phyloP scores from a whole-genome alignment of 148 eudicot species.

The Cornus controversa region DNA sequence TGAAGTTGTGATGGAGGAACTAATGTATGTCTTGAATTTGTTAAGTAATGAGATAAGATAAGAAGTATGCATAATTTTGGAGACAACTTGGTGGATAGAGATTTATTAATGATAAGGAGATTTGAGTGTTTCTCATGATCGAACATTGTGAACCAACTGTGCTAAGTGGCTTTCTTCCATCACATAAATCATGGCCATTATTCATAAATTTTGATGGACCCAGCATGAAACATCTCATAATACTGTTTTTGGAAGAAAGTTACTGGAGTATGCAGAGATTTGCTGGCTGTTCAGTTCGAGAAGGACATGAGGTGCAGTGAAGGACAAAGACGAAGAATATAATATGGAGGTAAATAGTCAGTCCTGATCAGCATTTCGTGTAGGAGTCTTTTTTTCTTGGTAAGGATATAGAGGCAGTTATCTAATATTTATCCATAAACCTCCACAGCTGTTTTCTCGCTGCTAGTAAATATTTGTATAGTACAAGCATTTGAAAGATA shows the following conservation, averaged over 20 bases:
- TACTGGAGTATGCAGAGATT: neutral
- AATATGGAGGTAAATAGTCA: neutral
- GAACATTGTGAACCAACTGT: neutral
- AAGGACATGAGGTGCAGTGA: neutral
- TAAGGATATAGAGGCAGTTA: neutral
- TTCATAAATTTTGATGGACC: neutral
- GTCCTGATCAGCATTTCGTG: neutral
- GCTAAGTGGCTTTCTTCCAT: neutral
- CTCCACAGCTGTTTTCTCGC: neutral
- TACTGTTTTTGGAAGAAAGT: neutral
- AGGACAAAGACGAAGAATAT: neutral
- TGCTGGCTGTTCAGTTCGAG: neutral
- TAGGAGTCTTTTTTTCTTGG: no score
- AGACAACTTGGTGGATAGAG: neutral
- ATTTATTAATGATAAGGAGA: constrained; percentile 5
- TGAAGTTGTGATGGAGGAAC: constrained; percentile 40
- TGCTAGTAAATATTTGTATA: no score
- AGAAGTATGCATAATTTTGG: neutral
- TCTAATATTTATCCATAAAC: neutral
- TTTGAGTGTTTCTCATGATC: neutral
- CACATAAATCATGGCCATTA: neutral
- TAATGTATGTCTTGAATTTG: constrained; percentile 29
- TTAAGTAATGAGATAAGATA: constrained; percentile 38
- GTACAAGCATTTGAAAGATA: neutral
- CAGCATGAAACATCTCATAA: neutral